Evolutionary conservation across 164 flowering plant genomes (phyloP), one percentile per base, ranked within the genome.

Genomic region (Nymphaea colorata): DNA sequence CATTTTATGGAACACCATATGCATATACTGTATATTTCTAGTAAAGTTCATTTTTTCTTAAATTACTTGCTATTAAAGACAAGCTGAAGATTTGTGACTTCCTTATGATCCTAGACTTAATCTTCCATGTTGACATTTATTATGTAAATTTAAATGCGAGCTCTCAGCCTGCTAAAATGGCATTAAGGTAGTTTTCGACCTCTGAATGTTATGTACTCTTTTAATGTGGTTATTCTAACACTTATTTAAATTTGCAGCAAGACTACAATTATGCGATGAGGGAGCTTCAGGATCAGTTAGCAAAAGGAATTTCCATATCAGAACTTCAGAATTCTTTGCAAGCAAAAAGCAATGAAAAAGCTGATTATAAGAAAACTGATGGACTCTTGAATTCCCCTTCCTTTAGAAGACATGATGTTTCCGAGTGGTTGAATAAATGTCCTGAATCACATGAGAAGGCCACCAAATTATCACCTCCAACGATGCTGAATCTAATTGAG

Each of bases 211-310:
- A 42, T 67, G 15, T 14, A 14, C 42, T 5, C 42, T 15, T 67
- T 67, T 10, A 68, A 55, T 68, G 42, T 57, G 51, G 42, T 61
- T n/a, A 68, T 4, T 14, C 44, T 68, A n/a, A 25, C 42, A 43
- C 4, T 68, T 68, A 18, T 3, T 59, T 12, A 16, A 36, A 17
- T 70, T 64, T 76, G 69, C 76, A 81, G 84, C 68, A 74, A 76
- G 75, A 81, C 62, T 73, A 72, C 74, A 79, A 79, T 14, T 70
- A 67, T 79, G 81, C 80, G 62, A 62, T 77, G 60, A 75, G 63
- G 70, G 81, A 81, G 75, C 73, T 81, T 53, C 80, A 79, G 62
- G 66, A 44, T 60, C 73, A 79, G 64, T 71, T 79, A 59, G 73
- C 76, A 4, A 77, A 69, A 60, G 80, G 84, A 64, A 65, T 76